These are phyloP conservation scores for Cladosporium phlei DNA, from an alignment of 2,329 filamentous ascomycete species.

Conservation along the genomic window DNA sequence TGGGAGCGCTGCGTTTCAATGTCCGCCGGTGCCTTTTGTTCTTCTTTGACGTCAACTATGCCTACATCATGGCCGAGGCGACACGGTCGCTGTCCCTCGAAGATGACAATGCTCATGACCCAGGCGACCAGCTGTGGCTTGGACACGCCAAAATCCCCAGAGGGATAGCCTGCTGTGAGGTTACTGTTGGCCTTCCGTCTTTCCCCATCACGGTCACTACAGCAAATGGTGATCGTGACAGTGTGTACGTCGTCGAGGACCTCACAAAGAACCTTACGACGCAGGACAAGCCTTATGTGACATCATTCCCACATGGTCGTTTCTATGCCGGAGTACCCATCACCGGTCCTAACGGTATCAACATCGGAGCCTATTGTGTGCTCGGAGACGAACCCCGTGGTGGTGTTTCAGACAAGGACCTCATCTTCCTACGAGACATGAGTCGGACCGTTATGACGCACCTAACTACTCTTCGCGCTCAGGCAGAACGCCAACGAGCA, in stretches of 20 bases:
- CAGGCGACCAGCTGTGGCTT: slow-evolving; percentile 26
- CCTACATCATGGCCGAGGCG: slow-evolving; percentile 52
- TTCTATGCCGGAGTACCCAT: slow-evolving; percentile 61
- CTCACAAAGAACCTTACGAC: slow-evolving; percentile 26
- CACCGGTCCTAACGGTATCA: slow-evolving; percentile 51
- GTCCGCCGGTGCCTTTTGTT: slow-evolving; percentile 50
- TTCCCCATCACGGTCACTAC: slow-evolving; percentile 18
- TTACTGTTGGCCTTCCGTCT: slow-evolving; percentile 24
- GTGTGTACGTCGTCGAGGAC: slow-evolving; percentile 27
- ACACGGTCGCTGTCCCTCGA: slow-evolving; percentile 44
- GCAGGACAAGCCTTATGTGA: slow-evolving; percentile 27
- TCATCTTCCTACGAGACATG: slow-evolving; percentile 55
- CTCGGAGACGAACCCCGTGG: slow-evolving; percentile 54
- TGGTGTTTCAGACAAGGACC: slow-evolving; percentile 45
- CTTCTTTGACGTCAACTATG: slow-evolving; percentile 46
- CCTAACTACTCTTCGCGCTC: slow-evolving; percentile 52
- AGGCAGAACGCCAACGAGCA: slow-evolving; percentile 48
- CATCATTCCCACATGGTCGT: slow-evolving; percentile 23
- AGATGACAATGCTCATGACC: slow-evolving; percentile 22
- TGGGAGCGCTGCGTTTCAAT: slow-evolving; percentile 47
- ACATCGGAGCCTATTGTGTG: slow-evolving; percentile 58
- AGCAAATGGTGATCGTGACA: slow-evolving; percentile 1
- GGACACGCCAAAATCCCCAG: slow-evolving; percentile 27
- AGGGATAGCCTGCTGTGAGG: slow-evolving; percentile 28
- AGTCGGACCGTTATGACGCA: slow-evolving; percentile 57